A percentile compares a stretch with the other conserved stretches of the same genome.
Conservation (phyloP, 768 basidiomycete species). For the Daedalea quercina region DNA sequence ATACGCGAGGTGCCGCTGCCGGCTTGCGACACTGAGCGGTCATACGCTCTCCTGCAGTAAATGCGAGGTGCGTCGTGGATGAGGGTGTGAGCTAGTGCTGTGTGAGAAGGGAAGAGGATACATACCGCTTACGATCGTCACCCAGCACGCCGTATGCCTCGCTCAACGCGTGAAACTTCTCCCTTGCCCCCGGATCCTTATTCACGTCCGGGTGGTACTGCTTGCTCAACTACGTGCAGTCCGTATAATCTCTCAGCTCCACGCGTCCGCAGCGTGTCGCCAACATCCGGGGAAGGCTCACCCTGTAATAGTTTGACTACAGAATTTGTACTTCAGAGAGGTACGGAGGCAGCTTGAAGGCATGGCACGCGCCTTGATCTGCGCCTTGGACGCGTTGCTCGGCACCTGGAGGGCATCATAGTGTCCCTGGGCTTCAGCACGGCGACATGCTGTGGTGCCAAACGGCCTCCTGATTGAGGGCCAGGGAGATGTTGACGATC, state of each 20-base stretch:
- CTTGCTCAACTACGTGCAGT: conserved; percentile 37
- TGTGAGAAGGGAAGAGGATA: neutral
- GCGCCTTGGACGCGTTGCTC: conserved; percentile 24
- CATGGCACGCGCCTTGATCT: conserved; percentile 28
- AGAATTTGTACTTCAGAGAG: neutral
- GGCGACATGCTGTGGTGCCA: neutral
- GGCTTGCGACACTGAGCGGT: conserved; percentile 19
- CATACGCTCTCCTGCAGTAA: conserved; percentile 25
- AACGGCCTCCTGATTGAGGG: no score
- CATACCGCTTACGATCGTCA: conserved; percentile 39
- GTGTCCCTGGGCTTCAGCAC: conserved; percentile 14
- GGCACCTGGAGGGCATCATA: conserved; percentile 31
- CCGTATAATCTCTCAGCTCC: conserved; percentile 2
- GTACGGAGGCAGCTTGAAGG: neutral
- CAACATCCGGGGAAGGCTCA: conserved; percentile 7
- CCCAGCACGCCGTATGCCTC: conserved; percentile 41
- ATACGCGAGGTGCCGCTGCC: neutral
- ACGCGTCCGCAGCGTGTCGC: neutral
- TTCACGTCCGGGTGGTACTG: conserved; percentile 39
- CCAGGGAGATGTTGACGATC: no score
- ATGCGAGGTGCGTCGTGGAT: neutral
- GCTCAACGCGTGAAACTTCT: conserved; percentile 38
- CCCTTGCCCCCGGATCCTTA: conserved; percentile 29
- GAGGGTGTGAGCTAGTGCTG: neutral
- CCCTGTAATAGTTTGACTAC: conserved; percentile 33